Percentiles rank a stretch among this genome's conserved stretches.
Conservation (phyloP, 495 filamentous ascomycete species). For the Aspergillus sparsus region DNA sequence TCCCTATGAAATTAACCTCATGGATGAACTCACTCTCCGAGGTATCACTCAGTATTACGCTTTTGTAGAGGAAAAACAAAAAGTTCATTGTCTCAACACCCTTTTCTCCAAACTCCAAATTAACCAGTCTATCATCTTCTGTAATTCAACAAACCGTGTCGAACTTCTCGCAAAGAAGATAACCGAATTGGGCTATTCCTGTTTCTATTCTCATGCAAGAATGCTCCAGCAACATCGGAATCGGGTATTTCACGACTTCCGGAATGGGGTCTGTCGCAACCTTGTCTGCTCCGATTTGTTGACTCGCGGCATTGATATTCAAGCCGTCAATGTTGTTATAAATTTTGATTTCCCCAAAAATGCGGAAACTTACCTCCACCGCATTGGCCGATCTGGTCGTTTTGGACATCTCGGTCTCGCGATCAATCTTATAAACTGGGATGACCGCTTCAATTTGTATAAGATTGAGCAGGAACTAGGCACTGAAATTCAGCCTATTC, state of each 20-base stretch:
- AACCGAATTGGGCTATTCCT: conserved; percentile 97
- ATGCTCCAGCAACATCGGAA: conserved; percentile 99
- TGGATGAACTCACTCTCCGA: conserved; percentile 97
- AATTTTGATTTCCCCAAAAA: conserved; percentile 99
- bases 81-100: conserved; percentile 98
- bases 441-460: conserved; percentile 97
- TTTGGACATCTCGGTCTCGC: conserved; percentile 97
- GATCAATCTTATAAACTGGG: conserved; percentile 99
- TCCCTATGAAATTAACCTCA: conserved; percentile 98
- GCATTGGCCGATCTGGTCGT: conserved; percentile 94
- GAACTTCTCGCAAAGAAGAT: conserved; percentile 99
- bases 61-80: conserved; percentile 98
- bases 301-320: conserved; percentile 98
- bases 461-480: conserved; percentile 97
- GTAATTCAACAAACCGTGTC: conserved; percentile 97
- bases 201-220: conserved; percentile 97
- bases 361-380: conserved; percentile 97
- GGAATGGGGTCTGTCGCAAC: conserved; percentile 96
- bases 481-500: conserved; percentile 96
- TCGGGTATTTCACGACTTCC: conserved; percentile 98
- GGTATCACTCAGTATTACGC: conserved; percentile 99
- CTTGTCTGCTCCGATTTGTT: conserved; percentile 97
- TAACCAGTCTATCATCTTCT: conserved; percentile 99
- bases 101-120: conserved; percentile 99
- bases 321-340: conserved; percentile 99